Percentiles rank a stretch among this genome's conserved stretches.
Conservation (phyloP, 192 early-diverging fungal genomes). For the Linnemannia exigua region DNA sequence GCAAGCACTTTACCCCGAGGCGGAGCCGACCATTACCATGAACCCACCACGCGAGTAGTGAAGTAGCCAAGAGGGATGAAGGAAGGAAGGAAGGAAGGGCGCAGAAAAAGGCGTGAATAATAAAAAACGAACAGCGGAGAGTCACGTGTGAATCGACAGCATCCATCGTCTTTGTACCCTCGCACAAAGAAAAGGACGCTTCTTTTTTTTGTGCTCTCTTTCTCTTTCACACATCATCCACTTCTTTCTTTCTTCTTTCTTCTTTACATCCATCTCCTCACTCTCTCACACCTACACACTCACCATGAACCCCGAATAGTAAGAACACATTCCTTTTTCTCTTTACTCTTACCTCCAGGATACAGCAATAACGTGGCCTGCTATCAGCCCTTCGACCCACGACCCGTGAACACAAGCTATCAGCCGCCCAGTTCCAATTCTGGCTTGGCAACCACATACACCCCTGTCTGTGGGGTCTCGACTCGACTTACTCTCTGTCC, state of each 20-base stretch:
- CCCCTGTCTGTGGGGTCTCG: not conserved
- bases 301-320: conserved; percentile 64
- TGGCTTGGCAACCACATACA: not conserved
- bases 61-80: no score
- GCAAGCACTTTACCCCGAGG: not conserved
- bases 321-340: conserved; percentile 20
- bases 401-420: not conserved
- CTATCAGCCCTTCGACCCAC: no score
- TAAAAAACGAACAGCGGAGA: not conserved
- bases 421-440: not conserved
- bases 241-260: not conserved
- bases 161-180: not conserved
- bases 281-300: not conserved
- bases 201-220: no score
- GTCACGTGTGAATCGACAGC: not conserved
- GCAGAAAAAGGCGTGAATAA: not conserved
- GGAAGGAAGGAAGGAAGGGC: no score
- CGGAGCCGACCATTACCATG: not conserved
- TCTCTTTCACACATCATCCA: not conserved
- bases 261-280: not conserved
- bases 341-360: not conserved
- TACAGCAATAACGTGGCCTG: not conserved
- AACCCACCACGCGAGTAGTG: not conserved
- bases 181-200: not conserved
- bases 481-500: no score